Evolutionary conservation across 805 yeast species (phyloP), one percentile per base, ranked within the genome.

Genomic region (Lachancea quebecensis): DNA sequence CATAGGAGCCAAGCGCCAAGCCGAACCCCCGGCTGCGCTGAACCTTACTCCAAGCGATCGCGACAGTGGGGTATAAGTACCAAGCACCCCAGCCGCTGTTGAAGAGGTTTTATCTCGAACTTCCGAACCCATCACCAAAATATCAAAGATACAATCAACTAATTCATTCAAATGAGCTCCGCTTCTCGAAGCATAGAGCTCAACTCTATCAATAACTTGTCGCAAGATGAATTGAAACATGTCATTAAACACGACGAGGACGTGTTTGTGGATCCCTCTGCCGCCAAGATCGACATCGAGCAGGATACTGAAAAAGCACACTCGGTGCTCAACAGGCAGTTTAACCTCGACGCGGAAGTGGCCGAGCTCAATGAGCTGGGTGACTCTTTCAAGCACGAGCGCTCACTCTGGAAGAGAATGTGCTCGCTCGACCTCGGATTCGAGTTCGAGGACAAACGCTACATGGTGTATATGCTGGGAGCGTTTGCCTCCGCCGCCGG

Each of bases 401-500:
- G 62, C 41, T 55, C 73, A 0, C 63, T 66, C 38, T 63, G 67
- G 58, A 71, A 68, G 50, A 66, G 70, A 36, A 28, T 74, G 41
- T 54, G 61, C 29, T 51, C 58, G 6, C 51, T 70, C 9, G 76
- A 72, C 41, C 54, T 63, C 15, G 62, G 38, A 8, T 17, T 25
- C 15, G 51, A 71, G 48, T 77, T 78, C 59, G 50, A 69, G 45
- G 67, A 74, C 52, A 74, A 72, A 46, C 65, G 59, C 33, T 54
- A 72, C 55, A 73, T 77, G 71, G 75, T 72, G 25, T 58, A 61
- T 45, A 62, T 75, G 52, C 64, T 79, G 39, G 85, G 82, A 16
- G 58, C 57, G 12, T 79, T 80, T 53, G 82, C 84, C 5, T 73
- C 83, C 5, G 71, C 75, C 48, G 85, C 82, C 27, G 87, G 87